Percentiles rank a stretch among this genome's conserved stretches.
Conservation (phyloP, 805 yeast species). For the Kodamaea hsintzibuensis region DNA sequence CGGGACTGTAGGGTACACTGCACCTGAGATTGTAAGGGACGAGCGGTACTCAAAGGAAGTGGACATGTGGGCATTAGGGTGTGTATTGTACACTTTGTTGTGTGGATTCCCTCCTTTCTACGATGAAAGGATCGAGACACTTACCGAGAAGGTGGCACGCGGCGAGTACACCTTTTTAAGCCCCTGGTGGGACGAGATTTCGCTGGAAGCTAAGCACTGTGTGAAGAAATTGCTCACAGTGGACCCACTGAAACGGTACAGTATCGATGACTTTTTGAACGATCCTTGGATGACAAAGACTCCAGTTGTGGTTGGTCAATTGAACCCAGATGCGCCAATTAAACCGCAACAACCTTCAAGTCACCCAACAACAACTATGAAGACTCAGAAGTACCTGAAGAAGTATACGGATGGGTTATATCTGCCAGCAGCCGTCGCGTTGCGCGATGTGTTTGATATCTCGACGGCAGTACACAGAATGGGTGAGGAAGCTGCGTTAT, state of each 20-base stretch:
- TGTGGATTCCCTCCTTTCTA: conserved; percentile 99
- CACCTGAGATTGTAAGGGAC: conserved; percentile 96
- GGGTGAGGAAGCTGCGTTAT: conserved; percentile 60
- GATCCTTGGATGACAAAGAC: conserved; percentile 69
- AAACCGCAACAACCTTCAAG: conserved; percentile 13
- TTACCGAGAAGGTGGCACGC: conserved; percentile 76
- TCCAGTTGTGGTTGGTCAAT: conserved; percentile 1
- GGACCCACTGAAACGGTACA: conserved; percentile 65
- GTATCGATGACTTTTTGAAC: conserved; percentile 66
- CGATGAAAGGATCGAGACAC: conserved; percentile 72
- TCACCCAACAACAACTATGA: conserved; percentile 30
- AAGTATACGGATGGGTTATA: conserved; percentile 37
- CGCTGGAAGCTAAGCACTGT: conserved; percentile 66
- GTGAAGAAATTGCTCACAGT: conserved; percentile 69
- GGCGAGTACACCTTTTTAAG: conserved; percentile 75
- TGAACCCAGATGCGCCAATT: conserved; percentile 3
- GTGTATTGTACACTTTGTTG: conserved; percentile 87
- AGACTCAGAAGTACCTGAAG: conserved; percentile 23
- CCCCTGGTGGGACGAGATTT: conserved; percentile 91
- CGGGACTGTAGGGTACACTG: conserved; percentile 98
- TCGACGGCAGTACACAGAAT: conserved; percentile 83
- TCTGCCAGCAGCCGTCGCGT: conserved; percentile 76
- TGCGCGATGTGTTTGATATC: conserved; percentile 84
- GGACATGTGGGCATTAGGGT: conserved; percentile 99
- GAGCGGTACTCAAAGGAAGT: conserved; percentile 91